Percentiles rank a stretch among this genome's conserved stretches.
Evolutionary conservation across 1,284 basidiomycete genomes (phyloP).

Genomic region (Golubevia sp.): DNA sequence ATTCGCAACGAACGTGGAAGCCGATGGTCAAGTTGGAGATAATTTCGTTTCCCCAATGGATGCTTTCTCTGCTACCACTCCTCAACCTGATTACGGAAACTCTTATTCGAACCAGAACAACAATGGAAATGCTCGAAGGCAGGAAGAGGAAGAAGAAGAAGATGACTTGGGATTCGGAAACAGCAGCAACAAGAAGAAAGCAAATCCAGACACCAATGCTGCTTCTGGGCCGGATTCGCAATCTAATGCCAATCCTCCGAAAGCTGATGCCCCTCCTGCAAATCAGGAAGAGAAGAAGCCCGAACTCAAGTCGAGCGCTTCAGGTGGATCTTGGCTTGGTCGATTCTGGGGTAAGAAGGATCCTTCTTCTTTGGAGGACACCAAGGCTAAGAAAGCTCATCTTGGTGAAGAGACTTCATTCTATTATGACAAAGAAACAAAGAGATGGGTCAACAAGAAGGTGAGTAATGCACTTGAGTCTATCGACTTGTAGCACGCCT

Average conservation of each 20-base stretch:
- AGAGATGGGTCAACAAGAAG: slow-evolving; percentile 95
- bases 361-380: slow-evolving; percentile 48
- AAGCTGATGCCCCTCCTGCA: slow-evolving; percentile 15
- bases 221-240: not conserved
- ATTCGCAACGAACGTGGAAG: slow-evolving; percentile 59
- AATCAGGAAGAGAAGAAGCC: slow-evolving; percentile 29
- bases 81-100: slow-evolving; percentile 6
- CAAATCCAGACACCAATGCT: not conserved
- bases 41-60: slow-evolving; percentile 89
- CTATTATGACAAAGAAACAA: slow-evolving; percentile 91
- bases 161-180: slow-evolving; percentile 94
- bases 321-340: slow-evolving; percentile 71
- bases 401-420: slow-evolving; percentile 89
- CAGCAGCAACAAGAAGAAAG: slow-evolving; percentile 58
- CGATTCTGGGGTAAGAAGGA: slow-evolving; percentile 65
- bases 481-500: no score
- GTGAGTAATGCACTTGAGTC: no score
- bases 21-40: slow-evolving; percentile 65
- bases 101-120: no score
- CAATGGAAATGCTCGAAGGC: not conserved
- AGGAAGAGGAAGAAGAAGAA: slow-evolving; percentile 71
- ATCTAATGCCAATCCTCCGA: not conserved
- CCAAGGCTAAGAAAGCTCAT: slow-evolving; percentile 69
- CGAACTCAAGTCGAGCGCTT: slow-evolving; percentile 42
- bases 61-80: slow-evolving; percentile 60